Percentiles rank a stretch among this genome's conserved stretches.
These are phyloP conservation scores for Apophysomyces elegans DNA, from an alignment of 371 early-diverging fungal species.

Conservation along the genomic window DNA sequence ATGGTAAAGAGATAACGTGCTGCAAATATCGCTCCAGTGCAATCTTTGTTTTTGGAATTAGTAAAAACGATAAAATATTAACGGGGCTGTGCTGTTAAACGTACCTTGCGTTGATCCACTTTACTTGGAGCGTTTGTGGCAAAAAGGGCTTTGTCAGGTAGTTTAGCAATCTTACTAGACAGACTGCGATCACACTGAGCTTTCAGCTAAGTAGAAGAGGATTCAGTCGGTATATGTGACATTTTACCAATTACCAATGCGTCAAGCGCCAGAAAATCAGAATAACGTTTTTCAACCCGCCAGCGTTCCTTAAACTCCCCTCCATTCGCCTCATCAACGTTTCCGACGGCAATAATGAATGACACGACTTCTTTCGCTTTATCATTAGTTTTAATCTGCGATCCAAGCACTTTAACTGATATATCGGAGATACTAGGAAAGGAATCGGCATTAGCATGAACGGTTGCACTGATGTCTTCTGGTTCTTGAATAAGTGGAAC, in stretches of 20 bases:
- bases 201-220: constrained; percentile 48
- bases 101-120: constrained; percentile 71
- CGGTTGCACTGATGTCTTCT: not conserved
- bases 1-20: constrained; percentile 60
- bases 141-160: constrained; percentile 86
- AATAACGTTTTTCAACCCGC: constrained; percentile 77
- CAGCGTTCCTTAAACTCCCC: constrained; percentile 50
- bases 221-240: not conserved
- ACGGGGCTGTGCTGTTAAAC: not conserved
- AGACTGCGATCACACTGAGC: constrained; percentile 48
- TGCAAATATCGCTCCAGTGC: constrained; percentile 83
- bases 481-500: constrained; percentile 9
- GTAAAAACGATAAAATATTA: not conserved
- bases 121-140: constrained; percentile 74
- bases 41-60: constrained; percentile 23
- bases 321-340: not conserved
- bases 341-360: constrained; percentile 59
- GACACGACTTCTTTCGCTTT: constrained; percentile 78
- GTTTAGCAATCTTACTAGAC: constrained; percentile 64
- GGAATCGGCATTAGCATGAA: not conserved
- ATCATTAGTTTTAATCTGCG: constrained; percentile 77
- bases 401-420: constrained; percentile 60
- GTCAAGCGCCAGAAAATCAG: constrained; percentile 82
- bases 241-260: constrained; percentile 58
- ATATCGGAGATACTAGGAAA: constrained; percentile 26